Evolutionary conservation across 2,329 filamentous ascomycete genomes (phyloP).

Genomic region (Fonsecaea multimorphosa): DNA sequence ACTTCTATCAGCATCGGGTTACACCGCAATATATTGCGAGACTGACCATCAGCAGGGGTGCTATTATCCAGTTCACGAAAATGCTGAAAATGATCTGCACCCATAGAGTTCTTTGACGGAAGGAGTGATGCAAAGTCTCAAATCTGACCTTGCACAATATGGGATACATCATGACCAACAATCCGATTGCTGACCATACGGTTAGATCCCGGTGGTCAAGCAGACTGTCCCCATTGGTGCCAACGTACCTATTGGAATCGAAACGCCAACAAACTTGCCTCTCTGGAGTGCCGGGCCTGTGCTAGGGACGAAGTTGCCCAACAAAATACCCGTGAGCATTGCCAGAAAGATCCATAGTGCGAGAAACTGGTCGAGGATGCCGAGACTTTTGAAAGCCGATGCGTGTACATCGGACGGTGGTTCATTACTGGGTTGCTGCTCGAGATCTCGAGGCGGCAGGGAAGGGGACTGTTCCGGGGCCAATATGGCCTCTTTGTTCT

Average conservation of each 20-base stretch:
- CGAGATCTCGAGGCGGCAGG: conserved; percentile 12
- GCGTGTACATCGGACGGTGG: neutral
- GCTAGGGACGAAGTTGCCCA: conserved; percentile 74
- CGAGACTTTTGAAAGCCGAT: conserved; percentile 57
- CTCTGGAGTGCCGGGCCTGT: conserved; percentile 68
- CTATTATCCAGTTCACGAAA: conserved; percentile 80
- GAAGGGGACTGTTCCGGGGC: conserved; percentile 1
- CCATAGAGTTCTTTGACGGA: conserved; percentile 70
- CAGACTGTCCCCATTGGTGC: neutral
- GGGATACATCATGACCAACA: conserved; percentile 93
- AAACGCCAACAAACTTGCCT: conserved; percentile 75
- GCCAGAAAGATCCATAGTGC: conserved; percentile 78
- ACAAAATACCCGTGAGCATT: conserved; percentile 75
- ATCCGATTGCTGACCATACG: conserved; percentile 66
- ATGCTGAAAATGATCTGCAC: conserved; percentile 79
- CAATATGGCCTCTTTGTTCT: conserved; percentile 22
- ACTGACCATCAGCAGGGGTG: conserved; percentile 78
- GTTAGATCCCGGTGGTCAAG: neutral
- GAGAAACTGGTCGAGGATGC: conserved; percentile 67
- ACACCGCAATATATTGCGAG: neutral
- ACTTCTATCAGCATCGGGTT: neutral
- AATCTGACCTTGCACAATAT: conserved; percentile 86
- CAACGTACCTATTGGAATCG: conserved; percentile 67
- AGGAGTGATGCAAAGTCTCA: conserved; percentile 72
- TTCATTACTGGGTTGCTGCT: conserved; percentile 21